Conservation (phyloP, 495 filamentous ascomycete genomes). For the Sabuloglossum arenarium region DNA sequence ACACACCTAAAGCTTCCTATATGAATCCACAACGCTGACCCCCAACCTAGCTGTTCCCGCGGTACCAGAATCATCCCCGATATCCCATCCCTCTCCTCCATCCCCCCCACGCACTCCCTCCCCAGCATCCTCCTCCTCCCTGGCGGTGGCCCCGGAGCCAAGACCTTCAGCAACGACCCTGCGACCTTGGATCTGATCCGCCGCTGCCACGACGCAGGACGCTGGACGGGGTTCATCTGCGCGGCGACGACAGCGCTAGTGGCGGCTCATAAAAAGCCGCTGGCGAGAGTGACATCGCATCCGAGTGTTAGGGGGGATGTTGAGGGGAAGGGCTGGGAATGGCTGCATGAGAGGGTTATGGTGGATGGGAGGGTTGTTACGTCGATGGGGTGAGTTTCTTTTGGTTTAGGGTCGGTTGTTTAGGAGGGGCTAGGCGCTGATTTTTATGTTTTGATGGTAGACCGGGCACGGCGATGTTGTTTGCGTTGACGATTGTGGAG, state of each 20-base stretch:
- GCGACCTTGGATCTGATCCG: constrained; percentile 7
- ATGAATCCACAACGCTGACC: no score
- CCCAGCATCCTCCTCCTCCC: constrained; percentile 13
- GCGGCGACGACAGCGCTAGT: constrained; percentile 15
- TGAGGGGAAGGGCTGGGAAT: constrained; percentile 11
- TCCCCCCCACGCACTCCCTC: no score
- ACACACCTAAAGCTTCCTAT: no score
- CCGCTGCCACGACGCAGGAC: constrained; percentile 6
- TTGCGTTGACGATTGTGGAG: constrained; percentile 15
- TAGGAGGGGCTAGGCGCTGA: not conserved
- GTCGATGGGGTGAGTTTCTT: constrained; percentile 13
- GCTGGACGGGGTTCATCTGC: constrained; percentile 12
- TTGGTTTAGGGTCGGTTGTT: no score
- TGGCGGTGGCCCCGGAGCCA: constrained; percentile 13
- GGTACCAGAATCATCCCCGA: constrained; percentile 14
- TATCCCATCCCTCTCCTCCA: constrained; percentile 1
- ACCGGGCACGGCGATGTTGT: constrained; percentile 14
- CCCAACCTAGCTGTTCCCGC: constrained; percentile 9
- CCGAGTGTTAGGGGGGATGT: constrained; percentile 13
- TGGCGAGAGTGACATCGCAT: constrained; percentile 12
- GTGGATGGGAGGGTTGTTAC: constrained; percentile 13
- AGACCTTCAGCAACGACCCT: constrained; percentile 8
- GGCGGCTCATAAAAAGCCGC: constrained; percentile 2
- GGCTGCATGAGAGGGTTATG: constrained; percentile 12
- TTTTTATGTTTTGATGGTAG: constrained; percentile 2